These are phyloP conservation scores for Cytospora paraplurivora DNA, from an alignment of 2,329 filamentous ascomycete species.

Conservation along the genomic window DNA sequence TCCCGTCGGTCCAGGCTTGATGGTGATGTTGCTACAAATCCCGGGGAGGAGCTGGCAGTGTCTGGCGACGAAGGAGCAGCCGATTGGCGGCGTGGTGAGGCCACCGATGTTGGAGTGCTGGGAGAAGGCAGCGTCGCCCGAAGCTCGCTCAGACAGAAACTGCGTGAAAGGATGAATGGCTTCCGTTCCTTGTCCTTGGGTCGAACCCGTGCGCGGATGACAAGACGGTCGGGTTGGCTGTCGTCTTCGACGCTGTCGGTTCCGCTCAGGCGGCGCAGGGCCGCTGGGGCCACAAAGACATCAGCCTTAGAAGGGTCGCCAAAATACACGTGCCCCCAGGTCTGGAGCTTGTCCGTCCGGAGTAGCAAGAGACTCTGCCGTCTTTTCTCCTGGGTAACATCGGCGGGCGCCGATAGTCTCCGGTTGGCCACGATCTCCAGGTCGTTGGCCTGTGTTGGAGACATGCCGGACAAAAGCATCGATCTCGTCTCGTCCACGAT, in stretches of 20 bases:
- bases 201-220: conserved; percentile 48
- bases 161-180: conserved; percentile 52
- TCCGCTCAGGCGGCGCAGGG: conserved; percentile 40
- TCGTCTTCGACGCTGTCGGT: conserved; percentile 24
- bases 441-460: conserved; percentile 24
- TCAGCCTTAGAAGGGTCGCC: conserved; percentile 46
- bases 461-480: conserved; percentile 37
- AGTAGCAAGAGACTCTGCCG: conserved; percentile 34
- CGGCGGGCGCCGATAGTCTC: conserved; percentile 33
- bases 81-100: conserved; percentile 25
- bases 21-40: neutral
- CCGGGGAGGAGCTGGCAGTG: conserved; percentile 20
- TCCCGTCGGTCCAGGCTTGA: conserved; percentile 21
- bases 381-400: conserved; percentile 23
- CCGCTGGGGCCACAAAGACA: conserved; percentile 48
- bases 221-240: conserved; percentile 34
- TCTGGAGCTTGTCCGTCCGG: conserved; percentile 41
- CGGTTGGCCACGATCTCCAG: conserved; percentile 31
- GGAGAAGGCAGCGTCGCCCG: conserved; percentile 48
- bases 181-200: conserved; percentile 45
- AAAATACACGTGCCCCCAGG: conserved; percentile 47
- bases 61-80: conserved; percentile 17
- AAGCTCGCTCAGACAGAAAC: conserved; percentile 53
- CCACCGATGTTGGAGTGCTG: conserved; percentile 22
- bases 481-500: conserved; percentile 37